phyloP scores from a whole-genome alignment of 2,329 filamentous ascomycete genomes.

The Hypoxylon sp. region DNA sequence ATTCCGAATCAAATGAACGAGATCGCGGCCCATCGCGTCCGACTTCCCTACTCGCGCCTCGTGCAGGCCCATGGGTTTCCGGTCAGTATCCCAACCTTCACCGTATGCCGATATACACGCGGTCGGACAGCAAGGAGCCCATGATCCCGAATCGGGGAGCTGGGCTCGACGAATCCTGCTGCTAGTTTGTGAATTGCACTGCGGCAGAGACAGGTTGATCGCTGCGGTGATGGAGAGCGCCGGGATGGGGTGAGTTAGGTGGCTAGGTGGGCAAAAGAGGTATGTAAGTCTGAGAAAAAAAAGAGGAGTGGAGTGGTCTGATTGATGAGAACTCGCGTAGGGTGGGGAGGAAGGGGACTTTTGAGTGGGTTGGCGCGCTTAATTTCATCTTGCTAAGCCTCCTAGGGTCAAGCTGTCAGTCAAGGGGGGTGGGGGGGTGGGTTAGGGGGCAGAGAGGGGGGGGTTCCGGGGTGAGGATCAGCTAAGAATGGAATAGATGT shows the following conservation, averaged over 20 bases:
- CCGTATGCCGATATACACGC: conserved; percentile 42
- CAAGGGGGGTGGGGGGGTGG: conserved; percentile 16
- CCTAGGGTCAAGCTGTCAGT: conserved; percentile 21
- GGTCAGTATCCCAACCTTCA: conserved; percentile 38
- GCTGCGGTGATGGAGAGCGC: conserved; percentile 9
- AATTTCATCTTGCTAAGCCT: conserved; percentile 37
- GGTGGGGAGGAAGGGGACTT: conserved; percentile 30
- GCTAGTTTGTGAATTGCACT: conserved; percentile 24
- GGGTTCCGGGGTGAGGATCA: conserved; percentile 16
- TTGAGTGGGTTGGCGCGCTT: conserved; percentile 42
- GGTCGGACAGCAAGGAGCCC: conserved; percentile 42
- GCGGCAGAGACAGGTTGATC: conserved; percentile 15
- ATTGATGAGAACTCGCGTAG: conserved; percentile 34
- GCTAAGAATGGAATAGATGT: conserved; percentile 15
- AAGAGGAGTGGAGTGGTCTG: conserved; percentile 35
- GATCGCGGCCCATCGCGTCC: conserved; percentile 40
- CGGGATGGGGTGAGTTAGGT: conserved; percentile 6
- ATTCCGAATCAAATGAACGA: conserved; percentile 39
- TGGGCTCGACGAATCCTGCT: conserved; percentile 30
- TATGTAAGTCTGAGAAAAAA: conserved; percentile 23
- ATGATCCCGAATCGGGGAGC: conserved; percentile 43
- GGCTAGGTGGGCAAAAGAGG: conserved; percentile 5
- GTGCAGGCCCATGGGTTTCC: conserved; percentile 35
- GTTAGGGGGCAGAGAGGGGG: conserved; percentile 2
- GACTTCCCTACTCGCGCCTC: conserved; percentile 29